Conservation (phyloP, 805 yeast genomes). For the Wickerhamomyces tratensis region DNA sequence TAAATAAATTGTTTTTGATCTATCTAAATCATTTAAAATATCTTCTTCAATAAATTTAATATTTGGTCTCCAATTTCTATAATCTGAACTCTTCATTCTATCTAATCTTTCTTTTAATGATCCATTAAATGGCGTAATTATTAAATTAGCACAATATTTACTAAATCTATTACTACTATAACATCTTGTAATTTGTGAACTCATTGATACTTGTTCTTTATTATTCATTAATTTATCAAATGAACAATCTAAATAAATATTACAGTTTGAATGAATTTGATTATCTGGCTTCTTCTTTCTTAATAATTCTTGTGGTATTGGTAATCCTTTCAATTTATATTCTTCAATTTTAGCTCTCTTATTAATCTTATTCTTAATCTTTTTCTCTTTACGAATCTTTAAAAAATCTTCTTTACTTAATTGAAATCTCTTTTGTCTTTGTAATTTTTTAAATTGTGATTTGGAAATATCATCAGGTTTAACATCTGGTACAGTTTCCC, state of each 20-base stretch:
- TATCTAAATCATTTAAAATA: constrained; percentile 19
- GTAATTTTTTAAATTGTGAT: constrained; percentile 70
- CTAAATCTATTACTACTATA: constrained; percentile 72
- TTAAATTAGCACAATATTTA: constrained; percentile 43
- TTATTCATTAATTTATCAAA: constrained; percentile 87
- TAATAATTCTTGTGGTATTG: constrained; percentile 27
- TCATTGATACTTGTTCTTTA: constrained; percentile 57
- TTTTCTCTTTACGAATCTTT: constrained; percentile 43
- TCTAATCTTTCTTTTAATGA: constrained; percentile 63
- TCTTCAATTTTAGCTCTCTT: constrained; percentile 29
- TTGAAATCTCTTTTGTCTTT: constrained; percentile 49
- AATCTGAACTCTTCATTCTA: constrained; percentile 39
- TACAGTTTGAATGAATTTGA: constrained; percentile 40
- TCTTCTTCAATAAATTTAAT: constrained; percentile 35
- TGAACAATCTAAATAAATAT: constrained; percentile 74
- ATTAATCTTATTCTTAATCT: constrained; percentile 31
- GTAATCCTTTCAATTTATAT: constrained; percentile 28
- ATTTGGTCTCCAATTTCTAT: constrained; percentile 53
- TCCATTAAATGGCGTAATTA: constrained; percentile 57
- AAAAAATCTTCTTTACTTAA: constrained; percentile 54
- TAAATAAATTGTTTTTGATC: constrained; percentile 48
- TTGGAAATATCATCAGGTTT: constrained; percentile 86
- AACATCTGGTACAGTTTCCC: constrained; percentile 1
- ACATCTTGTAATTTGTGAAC: constrained; percentile 72
- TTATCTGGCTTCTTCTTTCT: constrained; percentile 26